Evolutionary conservation across 2,329 filamentous ascomycete species (phyloP).

Genomic region (Talaromyces verruculosus): DNA sequence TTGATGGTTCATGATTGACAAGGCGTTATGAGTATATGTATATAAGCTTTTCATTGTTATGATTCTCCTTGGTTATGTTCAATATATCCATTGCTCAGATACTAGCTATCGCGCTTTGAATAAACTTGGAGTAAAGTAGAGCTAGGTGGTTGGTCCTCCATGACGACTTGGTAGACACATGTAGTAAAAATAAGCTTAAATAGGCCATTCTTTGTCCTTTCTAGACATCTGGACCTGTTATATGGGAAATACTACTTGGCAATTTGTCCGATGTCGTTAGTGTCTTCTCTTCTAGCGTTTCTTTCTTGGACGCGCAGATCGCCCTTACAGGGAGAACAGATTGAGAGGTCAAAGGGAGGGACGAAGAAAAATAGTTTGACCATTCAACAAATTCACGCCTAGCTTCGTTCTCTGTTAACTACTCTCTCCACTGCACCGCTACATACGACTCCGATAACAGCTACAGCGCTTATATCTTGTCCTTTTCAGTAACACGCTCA

Average conservation of each 20-base stretch:
- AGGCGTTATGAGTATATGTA: conserved; percentile 10
- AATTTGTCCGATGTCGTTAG: not conserved
- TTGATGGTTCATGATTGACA: not conserved
- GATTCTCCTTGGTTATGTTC: not conserved
- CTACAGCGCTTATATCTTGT: not conserved
- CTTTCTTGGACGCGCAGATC: not conserved
- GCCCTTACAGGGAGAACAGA: not conserved
- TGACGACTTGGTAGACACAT: not conserved
- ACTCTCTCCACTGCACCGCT: not conserved
- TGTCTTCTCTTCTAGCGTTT: not conserved
- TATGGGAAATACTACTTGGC: not conserved
- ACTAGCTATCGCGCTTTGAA: not conserved
- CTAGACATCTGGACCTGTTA: not conserved
- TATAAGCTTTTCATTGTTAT: not conserved
- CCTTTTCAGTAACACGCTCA: not conserved
- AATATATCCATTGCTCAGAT: not conserved
- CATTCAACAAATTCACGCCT: not conserved
- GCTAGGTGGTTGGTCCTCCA: not conserved
- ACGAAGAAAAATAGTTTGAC: not conserved
- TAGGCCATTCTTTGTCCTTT: not conserved
- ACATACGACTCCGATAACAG: not conserved
- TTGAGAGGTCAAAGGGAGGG: no score
- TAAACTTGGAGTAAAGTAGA: not conserved
- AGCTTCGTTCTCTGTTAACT: not conserved
- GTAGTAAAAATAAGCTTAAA: not conserved